Base-by-base conservation (phyloP, 345 rosid species). In the Euphorbia pulcherrima region DNA sequence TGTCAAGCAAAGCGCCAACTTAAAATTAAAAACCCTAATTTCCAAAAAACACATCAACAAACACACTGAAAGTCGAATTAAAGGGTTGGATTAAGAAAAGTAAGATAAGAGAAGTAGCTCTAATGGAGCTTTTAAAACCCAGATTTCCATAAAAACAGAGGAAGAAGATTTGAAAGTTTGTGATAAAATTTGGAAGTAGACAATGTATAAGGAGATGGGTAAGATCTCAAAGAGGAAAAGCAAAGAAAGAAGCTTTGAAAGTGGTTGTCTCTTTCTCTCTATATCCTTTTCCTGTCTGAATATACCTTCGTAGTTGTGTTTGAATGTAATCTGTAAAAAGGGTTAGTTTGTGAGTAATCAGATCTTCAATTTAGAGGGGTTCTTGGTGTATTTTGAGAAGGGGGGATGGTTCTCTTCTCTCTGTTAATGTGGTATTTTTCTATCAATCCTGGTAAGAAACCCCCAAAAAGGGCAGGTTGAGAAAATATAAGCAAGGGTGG, bases 1-100 rank as follows among this genome's bases (percentile, higher is more conserved):
- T 60, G 71, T 71, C 70, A 75, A 72, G 72, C 28, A 65, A 73
- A 54, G 44, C 70, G 65, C 39, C 72, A 62, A 60, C 65, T 67
- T 51, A 0, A 76, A 62, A n/a, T n/a, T 57, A 53, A 57, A 41
- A 72, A 50, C 58, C 65, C 60, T 39, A 68, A 62, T 75, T 67
- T 53, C 26, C 27, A 79, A 60, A 70, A 59, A n/a, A n/a, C n/a
- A 48, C 48, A 48, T 17, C 13, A 18, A 12, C 21, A 29, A 60
- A 46, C 23, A 59, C 16, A 69, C 48, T 41, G 4, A 12, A 48
- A 47, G 40, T 55, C 3, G 52, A 11, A 60, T 18, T 46, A 17
- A 72, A 53, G 2, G 13, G 55, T n/a, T 53, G 57, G 57, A 24
- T 53, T 23, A 41, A 70, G 37, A 61, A 37, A 2, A 33, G 23